phyloP scores from a whole-genome alignment of 169 alveolate genomes.

The Cyclospora cayetanensis region DNA sequence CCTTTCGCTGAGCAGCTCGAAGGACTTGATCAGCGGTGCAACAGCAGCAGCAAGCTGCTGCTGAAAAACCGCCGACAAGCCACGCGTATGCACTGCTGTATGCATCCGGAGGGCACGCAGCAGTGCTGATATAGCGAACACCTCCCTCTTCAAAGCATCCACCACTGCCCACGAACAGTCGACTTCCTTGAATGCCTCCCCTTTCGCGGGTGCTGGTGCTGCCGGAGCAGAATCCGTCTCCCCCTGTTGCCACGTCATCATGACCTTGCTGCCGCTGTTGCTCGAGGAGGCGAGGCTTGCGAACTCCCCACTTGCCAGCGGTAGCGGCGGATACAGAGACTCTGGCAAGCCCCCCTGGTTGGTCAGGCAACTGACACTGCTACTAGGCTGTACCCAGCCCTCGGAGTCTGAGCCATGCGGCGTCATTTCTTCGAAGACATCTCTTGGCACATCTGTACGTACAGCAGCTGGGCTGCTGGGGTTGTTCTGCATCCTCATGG shows the following conservation, averaged over 20 bases:
- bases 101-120: conserved; percentile 49
- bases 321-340: neutral
- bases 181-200: neutral
- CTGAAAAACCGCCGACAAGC: conserved; percentile 30
- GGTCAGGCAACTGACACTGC: conserved; percentile 12
- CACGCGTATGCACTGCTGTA: conserved; percentile 9
- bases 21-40: conserved; percentile 37
- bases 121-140: conserved; percentile 45
- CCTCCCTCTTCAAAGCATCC: conserved; percentile 56
- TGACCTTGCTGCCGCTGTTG: conserved; percentile 45
- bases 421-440: conserved; percentile 17
- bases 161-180: neutral
- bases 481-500: no score
- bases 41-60: conserved; percentile 67
- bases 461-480: neutral
- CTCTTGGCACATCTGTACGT: neutral
- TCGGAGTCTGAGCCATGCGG: conserved; percentile 5
- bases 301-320: conserved; percentile 37
- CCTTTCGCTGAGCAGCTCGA: conserved; percentile 39
- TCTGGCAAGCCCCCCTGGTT: neutral
- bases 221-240: neutral
- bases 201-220: neutral
- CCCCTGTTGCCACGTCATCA: conserved; percentile 28
- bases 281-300: conserved; percentile 52
- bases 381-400: conserved; percentile 65